Evolutionary conservation across 257 asterid genomes (phyloP).

Genomic region (Solanum pinnatisectum): DNA sequence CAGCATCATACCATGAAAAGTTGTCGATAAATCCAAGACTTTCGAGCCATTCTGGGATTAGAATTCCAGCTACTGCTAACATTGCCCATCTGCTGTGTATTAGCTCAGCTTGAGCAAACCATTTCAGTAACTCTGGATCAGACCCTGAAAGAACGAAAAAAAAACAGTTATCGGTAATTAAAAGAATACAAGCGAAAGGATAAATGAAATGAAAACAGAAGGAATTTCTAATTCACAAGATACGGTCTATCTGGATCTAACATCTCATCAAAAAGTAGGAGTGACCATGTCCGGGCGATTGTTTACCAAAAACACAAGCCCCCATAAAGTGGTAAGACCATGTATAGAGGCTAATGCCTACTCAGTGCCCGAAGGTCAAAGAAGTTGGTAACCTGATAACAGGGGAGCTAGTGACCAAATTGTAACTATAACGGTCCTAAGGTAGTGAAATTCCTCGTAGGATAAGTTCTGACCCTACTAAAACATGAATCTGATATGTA

Average conservation of each 20-base stretch:
- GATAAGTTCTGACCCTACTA: not conserved
- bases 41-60: slow-evolving; percentile 75
- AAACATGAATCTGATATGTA: not conserved
- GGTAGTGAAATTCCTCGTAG: not conserved
- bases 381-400: not conserved
- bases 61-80: slow-evolving; percentile 77
- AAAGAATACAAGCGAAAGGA: not conserved
- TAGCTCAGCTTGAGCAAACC: slow-evolving; percentile 90
- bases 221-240: not conserved
- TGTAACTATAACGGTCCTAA: not conserved
- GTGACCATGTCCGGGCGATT: too few species aligned
- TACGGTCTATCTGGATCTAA: not conserved
- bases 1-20: slow-evolving; percentile 79
- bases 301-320: not conserved
- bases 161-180: not conserved
- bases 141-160: slow-evolving; percentile 30
- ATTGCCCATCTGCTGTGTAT: slow-evolving; percentile 83
- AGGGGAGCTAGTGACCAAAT: not conserved
- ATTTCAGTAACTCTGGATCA: slow-evolving; percentile 66
- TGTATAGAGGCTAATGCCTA: not conserved
- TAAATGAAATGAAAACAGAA: not conserved
- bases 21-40: slow-evolving; percentile 61
- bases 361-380: not conserved
- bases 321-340: not conserved
- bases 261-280: not conserved